Evolutionary conservation across 2,329 filamentous ascomycete genomes (phyloP).

Genomic region (Dactylellina sp.): DNA sequence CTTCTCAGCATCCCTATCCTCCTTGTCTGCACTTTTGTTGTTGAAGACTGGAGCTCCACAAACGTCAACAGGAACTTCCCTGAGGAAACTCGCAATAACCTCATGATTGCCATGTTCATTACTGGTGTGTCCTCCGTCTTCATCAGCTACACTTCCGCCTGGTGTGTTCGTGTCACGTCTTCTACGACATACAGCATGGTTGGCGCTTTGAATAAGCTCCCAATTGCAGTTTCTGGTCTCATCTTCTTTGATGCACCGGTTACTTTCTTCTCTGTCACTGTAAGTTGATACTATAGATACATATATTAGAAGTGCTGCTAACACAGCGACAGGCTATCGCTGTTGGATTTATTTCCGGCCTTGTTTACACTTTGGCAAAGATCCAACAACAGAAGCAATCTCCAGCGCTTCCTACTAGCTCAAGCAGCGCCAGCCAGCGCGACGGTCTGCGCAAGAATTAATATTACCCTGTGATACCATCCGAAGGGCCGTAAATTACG

Average conservation of each 20-base stretch:
- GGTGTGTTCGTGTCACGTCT: conserved; percentile 97
- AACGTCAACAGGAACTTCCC: conserved; percentile 94
- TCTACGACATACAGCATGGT: conserved; percentile 96
- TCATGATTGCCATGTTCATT: conserved; percentile 90
- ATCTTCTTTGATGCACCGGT: conserved; percentile 96
- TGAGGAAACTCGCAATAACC: conserved; percentile 77
- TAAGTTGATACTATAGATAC: conserved; percentile 44
- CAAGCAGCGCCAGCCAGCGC: conserved; percentile 88
- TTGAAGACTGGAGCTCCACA: conserved; percentile 89
- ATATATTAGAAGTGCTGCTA: conserved; percentile 1
- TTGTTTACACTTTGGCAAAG: conserved; percentile 90
- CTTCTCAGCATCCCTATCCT: conserved; percentile 94
- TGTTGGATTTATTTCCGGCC: conserved; percentile 89
- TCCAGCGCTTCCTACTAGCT: conserved; percentile 79
- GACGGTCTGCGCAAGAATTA: conserved; percentile 76
- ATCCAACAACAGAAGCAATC: conserved; percentile 82
- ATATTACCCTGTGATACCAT: neutral
- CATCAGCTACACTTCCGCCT: conserved; percentile 99
- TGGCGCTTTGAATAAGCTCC: conserved; percentile 96
- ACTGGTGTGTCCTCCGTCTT: conserved; percentile 93
- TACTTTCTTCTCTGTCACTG: conserved; percentile 78
- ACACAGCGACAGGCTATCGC: conserved; percentile 79
- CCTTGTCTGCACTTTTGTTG: conserved; percentile 79
- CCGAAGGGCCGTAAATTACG: neutral
- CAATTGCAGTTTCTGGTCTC: conserved; percentile 89